These are phyloP conservation scores for Pugionium cornutum DNA, from an alignment of 345 rosid genomes.

Conservation along the genomic window DNA sequence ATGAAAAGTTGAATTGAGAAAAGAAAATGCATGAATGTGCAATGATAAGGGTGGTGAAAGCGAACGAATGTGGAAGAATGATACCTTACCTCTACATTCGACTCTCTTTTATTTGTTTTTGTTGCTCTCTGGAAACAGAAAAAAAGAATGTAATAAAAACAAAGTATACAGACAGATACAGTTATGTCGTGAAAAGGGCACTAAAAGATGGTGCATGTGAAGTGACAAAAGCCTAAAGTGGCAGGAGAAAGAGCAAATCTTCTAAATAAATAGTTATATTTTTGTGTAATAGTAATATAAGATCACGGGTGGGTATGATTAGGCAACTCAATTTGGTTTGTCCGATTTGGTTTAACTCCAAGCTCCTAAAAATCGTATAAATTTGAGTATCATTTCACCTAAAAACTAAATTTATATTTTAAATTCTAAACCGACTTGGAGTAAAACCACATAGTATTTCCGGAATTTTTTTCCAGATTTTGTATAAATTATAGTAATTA, in stretches of 20 bases:
- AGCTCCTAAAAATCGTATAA: too few species aligned
- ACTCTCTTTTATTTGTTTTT: conserved; percentile 1
- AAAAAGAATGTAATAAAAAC: background rate
- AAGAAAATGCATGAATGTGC: conserved; percentile 28
- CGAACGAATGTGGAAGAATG: conserved; percentile 1
- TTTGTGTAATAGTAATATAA: conserved; percentile 4
- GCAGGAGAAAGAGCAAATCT: conserved; percentile 4
- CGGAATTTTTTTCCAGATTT: too few species aligned
- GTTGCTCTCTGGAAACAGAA: background rate
- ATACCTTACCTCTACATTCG: conserved; percentile 30
- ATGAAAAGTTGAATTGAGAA: background rate
- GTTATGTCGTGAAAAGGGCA: conserved; percentile 24
- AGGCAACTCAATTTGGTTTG: too few species aligned
- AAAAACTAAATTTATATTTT: too few species aligned
- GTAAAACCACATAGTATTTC: too few species aligned
- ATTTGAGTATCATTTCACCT: too few species aligned
- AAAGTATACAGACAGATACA: background rate
- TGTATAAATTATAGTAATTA: too few species aligned
- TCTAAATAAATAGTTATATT: background rate
- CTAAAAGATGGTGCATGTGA: conserved; percentile 33
- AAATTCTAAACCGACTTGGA: too few species aligned
- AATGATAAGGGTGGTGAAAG: conserved; percentile 30
- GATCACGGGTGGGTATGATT: background rate
- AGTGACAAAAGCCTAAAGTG: conserved; percentile 24
- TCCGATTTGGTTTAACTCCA: too few species aligned